Evolutionary conservation across 192 early-diverging fungal genomes (phyloP), one percentile per base, ranked within the genome.

Genomic region (Allomyces javanicus): DNA sequence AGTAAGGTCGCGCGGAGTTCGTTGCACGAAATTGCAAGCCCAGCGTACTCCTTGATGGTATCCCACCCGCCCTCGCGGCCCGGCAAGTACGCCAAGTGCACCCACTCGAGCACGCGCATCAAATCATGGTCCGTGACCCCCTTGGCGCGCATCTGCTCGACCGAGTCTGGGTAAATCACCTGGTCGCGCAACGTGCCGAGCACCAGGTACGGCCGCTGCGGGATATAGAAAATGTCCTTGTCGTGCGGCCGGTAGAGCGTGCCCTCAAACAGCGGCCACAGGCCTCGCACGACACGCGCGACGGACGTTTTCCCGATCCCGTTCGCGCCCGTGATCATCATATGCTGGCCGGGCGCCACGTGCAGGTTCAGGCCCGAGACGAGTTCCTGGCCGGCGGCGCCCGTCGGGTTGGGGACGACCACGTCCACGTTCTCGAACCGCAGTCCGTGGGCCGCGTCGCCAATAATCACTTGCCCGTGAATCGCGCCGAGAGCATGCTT

Each of bases 151-250:
- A 58, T 58, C 17, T 58, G 17, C 21, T 58, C 21, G 50, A n/a
- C 50, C 50, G 50, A 58, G 61, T 75, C 72, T 5, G 86, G 86
- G 62, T 86, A 88, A 44, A 72, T 76, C 23, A 86, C 67, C 68
- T 87, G 87, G 65, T 83, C 84, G 65, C 81, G 77, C 64, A 87
- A 71, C 25, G 81, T 78, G 26, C 87, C 87, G 21, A 72, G 67
- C 25, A 77, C 68, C 3, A 90, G 71, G 68, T 90, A 88, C 10
- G 84, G 77, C 40, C 64, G 63, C 64, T 89, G 88, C 10, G 88
- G 87, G 25, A 89, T 71, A 69, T 86, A 89, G 45, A 92, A 72
- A 45, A 89, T 67, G 67, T 72, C 69, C 63, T 65, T 11, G 65
- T 50, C 27, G 61, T 74, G 12, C 68, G 72, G 26, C 70, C 44